These are phyloP conservation scores for Carex myosuroides DNA, from an alignment of 176 grass and related monocot genomes.

Conservation along the genomic window DNA sequence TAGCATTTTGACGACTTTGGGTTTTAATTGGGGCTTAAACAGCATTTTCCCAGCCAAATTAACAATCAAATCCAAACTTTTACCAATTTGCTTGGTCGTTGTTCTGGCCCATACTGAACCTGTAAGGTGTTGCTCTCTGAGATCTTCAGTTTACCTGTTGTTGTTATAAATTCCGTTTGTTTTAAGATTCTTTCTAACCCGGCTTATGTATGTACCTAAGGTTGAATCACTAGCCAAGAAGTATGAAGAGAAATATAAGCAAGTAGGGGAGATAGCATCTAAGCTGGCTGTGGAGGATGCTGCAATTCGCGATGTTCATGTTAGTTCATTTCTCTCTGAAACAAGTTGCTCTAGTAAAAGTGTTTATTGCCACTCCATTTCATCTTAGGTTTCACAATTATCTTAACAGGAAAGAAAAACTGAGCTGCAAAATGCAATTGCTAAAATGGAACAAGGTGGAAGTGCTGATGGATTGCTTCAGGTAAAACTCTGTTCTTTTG, in stretches of 20 bases:
- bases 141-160: too few species aligned
- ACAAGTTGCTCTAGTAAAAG: neutral
- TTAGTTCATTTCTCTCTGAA: conserved; percentile 25
- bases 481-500: conserved; percentile 32
- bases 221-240: conserved; percentile 89
- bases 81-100: too few species aligned
- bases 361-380: neutral
- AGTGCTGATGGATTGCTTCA: conserved; percentile 98
- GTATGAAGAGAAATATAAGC: conserved; percentile 99
- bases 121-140: too few species aligned
- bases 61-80: too few species aligned
- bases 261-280: conserved; percentile 89
- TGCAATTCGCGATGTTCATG: conserved; percentile 84
- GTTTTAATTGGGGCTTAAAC: too few species aligned
- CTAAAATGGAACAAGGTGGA: conserved; percentile 99
- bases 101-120: too few species aligned
- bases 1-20: too few species aligned
- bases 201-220: conserved; percentile 25
- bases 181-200: neutral
- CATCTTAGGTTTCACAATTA: conserved; percentile 15
- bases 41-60: too few species aligned
- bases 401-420: conserved; percentile 81
- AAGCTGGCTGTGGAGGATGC: conserved; percentile 82
- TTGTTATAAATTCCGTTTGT: neutral
- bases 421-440: conserved; percentile 77